Evolutionary conservation across 805 yeast genomes (phyloP), one percentile per base, ranked within the genome.

Genomic region (Phaffomyces thermotolerans): DNA sequence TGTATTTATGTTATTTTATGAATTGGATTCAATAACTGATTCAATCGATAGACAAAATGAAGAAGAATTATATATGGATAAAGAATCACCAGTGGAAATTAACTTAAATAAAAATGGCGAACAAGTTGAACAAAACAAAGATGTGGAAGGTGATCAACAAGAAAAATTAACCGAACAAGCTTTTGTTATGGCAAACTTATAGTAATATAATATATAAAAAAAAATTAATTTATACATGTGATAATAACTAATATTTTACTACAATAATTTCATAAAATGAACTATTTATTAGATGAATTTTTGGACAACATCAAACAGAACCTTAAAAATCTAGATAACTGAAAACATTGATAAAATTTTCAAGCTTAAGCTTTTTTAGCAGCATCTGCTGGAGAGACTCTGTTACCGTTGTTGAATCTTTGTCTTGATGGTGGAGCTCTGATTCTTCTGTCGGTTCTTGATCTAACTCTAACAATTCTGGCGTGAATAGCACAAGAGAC

Each of bases 401-500:
- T 90, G 83, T 83, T 91, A 66, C 86, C 96, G 68, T 81, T 79
- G 86, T 81, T 85, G 88, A 86, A 93, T 81, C 99, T 91, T 76
- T 84, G 96, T 78, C 99, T 90, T 69, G 81, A 90, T 64, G 99
- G 99, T 59, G 99, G 98, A 73, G 98, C 68, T 83, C 99, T 90
- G 78, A 85, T 73, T 78, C 93, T 91, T 84, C 99, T 93, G 81
- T 90, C 95, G 63, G 84, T 78, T 81, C 98, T 86, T 59, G 98
- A 93, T 83, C 99, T 93, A 64, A 93, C 99, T 81, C 99, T 93
- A 69, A 93, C 99, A 66, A 93, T 86, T 88, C 96, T 93, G 76
- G 96, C 95, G 83, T 93, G 99, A 65, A 93, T 91, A 65, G 99
- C 99, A 78, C 99, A 93, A 55, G 99, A 93, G 65, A 93, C 93